Percentiles rank a stretch among this genome's conserved stretches.
These are phyloP conservation scores for Claviceps quebecensis DNA, from an alignment of 2,329 filamentous ascomycete genomes.

Conservation along the genomic window DNA sequence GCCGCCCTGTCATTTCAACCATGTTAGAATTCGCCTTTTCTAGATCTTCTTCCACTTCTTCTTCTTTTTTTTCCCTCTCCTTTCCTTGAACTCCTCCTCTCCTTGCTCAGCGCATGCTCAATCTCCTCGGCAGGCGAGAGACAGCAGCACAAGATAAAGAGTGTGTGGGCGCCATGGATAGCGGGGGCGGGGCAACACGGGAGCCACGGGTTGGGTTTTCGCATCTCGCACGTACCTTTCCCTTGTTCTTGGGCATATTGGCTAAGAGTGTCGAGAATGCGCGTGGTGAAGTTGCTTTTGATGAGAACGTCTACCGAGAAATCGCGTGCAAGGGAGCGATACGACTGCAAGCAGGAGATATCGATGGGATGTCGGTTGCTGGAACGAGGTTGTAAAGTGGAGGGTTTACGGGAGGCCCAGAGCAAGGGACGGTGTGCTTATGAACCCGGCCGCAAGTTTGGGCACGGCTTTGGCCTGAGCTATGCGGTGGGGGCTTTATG, in stretches of 20 bases:
- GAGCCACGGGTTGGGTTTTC: background rate
- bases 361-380: background rate
- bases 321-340: background rate
- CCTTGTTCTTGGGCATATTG: slow-evolving; percentile 97
- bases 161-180: slow-evolving; percentile 4
- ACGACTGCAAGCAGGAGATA: background rate
- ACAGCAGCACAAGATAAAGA: background rate
- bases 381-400: slow-evolving; percentile 2
- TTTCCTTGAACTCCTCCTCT: background rate
- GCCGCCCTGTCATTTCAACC: slow-evolving; percentile 55
- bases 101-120: background rate
- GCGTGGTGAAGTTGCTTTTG: background rate
- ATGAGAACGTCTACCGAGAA: background rate
- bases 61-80: no score
- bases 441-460: background rate
- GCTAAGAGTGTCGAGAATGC: background rate
- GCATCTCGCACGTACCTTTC: slow-evolving; percentile 57
- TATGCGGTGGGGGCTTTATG: background rate
- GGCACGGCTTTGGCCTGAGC: no score
- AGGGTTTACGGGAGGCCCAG: background rate
- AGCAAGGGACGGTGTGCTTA: slow-evolving; percentile 1
- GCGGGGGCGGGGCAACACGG: slow-evolving; percentile 17
- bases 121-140: background rate
- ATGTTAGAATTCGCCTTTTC: slow-evolving; percentile 5
- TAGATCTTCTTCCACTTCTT: background rate